Evolutionary conservation across 2,329 filamentous ascomycete genomes (phyloP).

Genomic region (Fusarium verrucosum): DNA sequence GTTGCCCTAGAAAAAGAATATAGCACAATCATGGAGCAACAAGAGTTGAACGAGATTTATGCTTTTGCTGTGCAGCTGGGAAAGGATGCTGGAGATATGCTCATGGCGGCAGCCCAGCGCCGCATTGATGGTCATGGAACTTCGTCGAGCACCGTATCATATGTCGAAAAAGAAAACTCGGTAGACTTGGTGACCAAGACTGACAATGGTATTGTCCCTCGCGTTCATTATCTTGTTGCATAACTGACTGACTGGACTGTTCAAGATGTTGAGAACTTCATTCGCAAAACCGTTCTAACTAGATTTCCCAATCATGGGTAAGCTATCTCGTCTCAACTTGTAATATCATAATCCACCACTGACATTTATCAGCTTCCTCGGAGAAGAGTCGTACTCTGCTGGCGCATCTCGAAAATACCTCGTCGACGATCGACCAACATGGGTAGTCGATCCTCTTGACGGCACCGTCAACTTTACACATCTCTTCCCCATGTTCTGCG

Average conservation of each 20-base stretch:
- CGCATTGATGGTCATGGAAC: constrained; percentile 40
- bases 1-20: constrained; percentile 14
- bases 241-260: constrained; percentile 13
- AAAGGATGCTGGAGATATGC: constrained; percentile 73
- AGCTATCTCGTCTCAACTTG: constrained; percentile 37
- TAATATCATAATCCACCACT: not conserved
- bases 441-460: constrained; percentile 81
- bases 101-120: constrained; percentile 66
- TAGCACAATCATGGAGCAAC: constrained; percentile 44
- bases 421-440: constrained; percentile 70
- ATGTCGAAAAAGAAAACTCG: constrained; percentile 74
- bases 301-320: constrained; percentile 74
- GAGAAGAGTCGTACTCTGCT: constrained; percentile 79
- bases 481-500: constrained; percentile 82
- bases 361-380: constrained; percentile 67
- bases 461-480: constrained; percentile 86
- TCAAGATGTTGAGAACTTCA: constrained; percentile 76
- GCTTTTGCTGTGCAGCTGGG: constrained; percentile 75
- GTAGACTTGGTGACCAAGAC: constrained; percentile 83
- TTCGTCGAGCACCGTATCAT: constrained; percentile 33
- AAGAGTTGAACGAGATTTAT: constrained; percentile 72
- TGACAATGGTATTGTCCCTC: constrained; percentile 66
- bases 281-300: constrained; percentile 65
- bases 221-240: not conserved
- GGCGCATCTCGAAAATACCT: constrained; percentile 74